Conservation (phyloP, 2,329 filamentous ascomycete species). For the Nemania serpens region DNA sequence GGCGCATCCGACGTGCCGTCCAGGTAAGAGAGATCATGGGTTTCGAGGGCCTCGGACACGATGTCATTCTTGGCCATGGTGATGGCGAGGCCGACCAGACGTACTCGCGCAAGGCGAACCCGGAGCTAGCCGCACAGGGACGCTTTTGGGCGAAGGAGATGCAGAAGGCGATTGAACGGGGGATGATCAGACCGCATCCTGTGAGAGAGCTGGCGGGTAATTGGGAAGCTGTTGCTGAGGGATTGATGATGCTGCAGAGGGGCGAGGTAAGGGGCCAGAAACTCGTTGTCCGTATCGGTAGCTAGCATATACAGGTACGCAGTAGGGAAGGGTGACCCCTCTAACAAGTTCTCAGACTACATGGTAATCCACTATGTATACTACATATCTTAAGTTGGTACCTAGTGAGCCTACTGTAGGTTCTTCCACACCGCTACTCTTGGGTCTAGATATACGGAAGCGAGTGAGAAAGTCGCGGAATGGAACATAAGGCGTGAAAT, state of each 20-base stretch:
- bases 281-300: not conserved
- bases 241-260: not conserved
- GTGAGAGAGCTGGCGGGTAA: not conserved
- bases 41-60: not conserved
- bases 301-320: no score
- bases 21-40: not conserved
- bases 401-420: no score
- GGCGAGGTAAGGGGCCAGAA: not conserved
- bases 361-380: no score
- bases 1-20: not conserved
- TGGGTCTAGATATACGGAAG: no score
- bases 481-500: no score
- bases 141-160: not conserved
- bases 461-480: no score
- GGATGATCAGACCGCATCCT: not conserved
- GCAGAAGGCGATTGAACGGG: not conserved
- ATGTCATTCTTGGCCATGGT: not conserved
- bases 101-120: not conserved
- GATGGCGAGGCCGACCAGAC: no score
- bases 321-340: no score
- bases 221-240: not conserved
- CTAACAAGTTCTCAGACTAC: no score
- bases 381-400: no score
- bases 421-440: no score
- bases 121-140: rapidly evolving